phyloP scores from a whole-genome alignment of 768 basidiomycete species.

The Phanerochaete sordida region DNA sequence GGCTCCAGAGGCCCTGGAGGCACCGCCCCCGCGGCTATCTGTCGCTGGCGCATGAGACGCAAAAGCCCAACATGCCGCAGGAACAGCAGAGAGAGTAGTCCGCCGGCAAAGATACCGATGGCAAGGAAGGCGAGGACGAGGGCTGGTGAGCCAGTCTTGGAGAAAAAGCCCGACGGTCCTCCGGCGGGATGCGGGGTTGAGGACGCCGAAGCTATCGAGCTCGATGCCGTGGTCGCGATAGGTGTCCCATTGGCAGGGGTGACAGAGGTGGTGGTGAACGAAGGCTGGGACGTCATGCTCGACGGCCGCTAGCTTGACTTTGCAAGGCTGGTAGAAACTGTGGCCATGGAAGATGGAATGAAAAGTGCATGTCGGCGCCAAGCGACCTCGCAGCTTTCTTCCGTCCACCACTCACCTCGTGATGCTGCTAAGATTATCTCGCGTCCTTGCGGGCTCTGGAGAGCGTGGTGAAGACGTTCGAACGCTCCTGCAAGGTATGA shows the following conservation, averaged over 20 bases:
- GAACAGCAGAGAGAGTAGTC: conserved; percentile 45
- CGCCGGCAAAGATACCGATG: conserved; percentile 50
- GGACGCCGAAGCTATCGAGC: neutral
- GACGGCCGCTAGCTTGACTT: neutral
- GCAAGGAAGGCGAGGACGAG: conserved; percentile 60
- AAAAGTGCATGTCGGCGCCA: neutral
- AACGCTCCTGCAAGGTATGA: no score
- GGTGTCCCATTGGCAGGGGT: neutral
- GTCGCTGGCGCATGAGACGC: conserved; percentile 2
- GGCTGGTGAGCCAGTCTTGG: conserved; percentile 35
- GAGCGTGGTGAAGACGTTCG: neutral
- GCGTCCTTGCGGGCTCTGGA: neutral
- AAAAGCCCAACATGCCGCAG: conserved; percentile 16
- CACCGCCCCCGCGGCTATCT: neutral
- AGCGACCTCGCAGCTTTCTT: neutral
- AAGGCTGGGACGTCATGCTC: neutral
- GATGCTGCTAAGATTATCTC: neutral
- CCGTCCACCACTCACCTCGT: neutral
- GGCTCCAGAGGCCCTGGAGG: neutral
- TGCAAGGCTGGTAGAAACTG: no score
- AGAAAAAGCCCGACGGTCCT: neutral
- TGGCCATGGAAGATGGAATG: neutral
- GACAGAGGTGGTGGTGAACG: neutral
- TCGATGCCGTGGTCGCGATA: neutral
- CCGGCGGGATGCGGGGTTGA: neutral